These are phyloP conservation scores for Suillus americanus DNA, from an alignment of 768 basidiomycete genomes.

Conservation along the genomic window DNA sequence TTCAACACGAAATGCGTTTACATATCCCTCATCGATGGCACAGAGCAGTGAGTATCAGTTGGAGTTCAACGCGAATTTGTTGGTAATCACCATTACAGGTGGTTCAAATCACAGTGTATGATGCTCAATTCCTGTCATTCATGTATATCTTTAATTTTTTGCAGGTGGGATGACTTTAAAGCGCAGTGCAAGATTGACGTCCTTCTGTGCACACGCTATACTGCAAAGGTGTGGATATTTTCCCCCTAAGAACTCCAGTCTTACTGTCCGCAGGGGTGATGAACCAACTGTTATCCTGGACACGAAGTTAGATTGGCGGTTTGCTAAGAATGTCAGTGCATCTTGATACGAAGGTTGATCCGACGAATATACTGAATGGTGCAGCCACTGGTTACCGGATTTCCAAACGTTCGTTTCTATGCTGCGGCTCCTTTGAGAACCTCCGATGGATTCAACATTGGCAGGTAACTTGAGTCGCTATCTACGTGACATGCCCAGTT, in stretches of 20 bases:
- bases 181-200: slow-evolving; percentile 54
- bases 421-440: slow-evolving; percentile 90
- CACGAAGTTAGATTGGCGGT: slow-evolving; percentile 82
- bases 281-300: slow-evolving; percentile 89
- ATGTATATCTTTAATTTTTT: slow-evolving; percentile 4
- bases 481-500: not conserved
- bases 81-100: slow-evolving; percentile 42
- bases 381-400: slow-evolving; percentile 69
- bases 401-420: slow-evolving; percentile 80
- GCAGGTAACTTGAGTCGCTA: slow-evolving; percentile 51
- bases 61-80: slow-evolving; percentile 4
- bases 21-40: slow-evolving; percentile 81
- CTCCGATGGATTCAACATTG: slow-evolving; percentile 87
- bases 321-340: slow-evolving; percentile 70
- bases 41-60: slow-evolving; percentile 67
- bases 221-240: slow-evolving; percentile 60
- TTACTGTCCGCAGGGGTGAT: slow-evolving; percentile 53
- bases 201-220: slow-evolving; percentile 84
- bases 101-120: slow-evolving; percentile 89
- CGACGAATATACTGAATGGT: slow-evolving; percentile 3
- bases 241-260: not conserved
- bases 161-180: slow-evolving; percentile 46
- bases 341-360: slow-evolving; percentile 4
- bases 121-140: slow-evolving; percentile 5
- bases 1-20: slow-evolving; percentile 86